Base-by-base conservation (phyloP, 805 yeast species). In the Hermanozyma aechmeae region DNA sequence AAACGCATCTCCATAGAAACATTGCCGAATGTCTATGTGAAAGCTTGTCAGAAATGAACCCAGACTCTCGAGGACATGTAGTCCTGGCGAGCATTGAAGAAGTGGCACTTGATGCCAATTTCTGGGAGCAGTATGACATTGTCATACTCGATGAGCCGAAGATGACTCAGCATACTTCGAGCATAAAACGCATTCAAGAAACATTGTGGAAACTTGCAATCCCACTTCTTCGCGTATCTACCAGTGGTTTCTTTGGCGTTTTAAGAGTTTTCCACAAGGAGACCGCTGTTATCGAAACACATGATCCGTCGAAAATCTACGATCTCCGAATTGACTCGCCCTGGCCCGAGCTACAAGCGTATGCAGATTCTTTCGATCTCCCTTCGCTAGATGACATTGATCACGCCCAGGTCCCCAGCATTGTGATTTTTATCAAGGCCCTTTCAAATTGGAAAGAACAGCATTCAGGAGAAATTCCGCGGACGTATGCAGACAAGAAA, bases 291-390 rank as follows among this genome's bases (percentile, higher is more conserved):
- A 55, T 84, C 11, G 87, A 87, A 35, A 73, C 95, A 1, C 69
- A 63, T 41, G 94, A 85, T 48, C 74, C 77, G 0, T 75, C 58
- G 48, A 58, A 69, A 6, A 45, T 76, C 2, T 72, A 65, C 15
- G 95, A 84, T 43, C 53, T 86, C 33, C 56, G 94, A 29, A 51
- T 86, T 2, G 77, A 74, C 34, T 32, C 48, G 4, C 82, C 92
- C 1, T 89, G 96, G 95, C 54, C 62, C 1, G 85, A 81, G 39
- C 52, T 86, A 6, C 50, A 52, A 21, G 55, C 51, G 0, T 74
- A 64, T 39, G 61, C 70, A 11, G 69, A 73, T 27, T 50, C 70
- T 1, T 57, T 76, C 26, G 73, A 76, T 31, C 38, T 80, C 9
- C 58, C 59, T 1, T 17, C 36, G 0, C 34, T 78, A 22, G 67